Evolutionary conservation across 805 yeast species (phyloP).

Genomic region (Pichia deserticola): DNA sequence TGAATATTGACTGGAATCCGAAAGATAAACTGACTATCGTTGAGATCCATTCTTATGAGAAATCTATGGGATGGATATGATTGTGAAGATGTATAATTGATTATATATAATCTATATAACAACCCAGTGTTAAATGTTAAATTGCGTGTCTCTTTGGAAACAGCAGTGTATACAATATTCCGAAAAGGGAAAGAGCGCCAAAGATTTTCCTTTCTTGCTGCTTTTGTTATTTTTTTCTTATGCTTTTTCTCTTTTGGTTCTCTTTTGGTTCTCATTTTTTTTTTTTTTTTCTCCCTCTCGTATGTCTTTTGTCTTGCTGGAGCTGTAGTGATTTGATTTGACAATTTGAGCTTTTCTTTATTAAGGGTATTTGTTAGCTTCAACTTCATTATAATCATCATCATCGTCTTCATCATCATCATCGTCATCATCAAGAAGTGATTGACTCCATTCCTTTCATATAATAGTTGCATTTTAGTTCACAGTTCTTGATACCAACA

Average conservation of each 20-base stretch:
- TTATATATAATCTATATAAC: not conserved
- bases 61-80: slow-evolving; percentile 24
- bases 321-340: no score
- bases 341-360: no score
- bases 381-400: no score
- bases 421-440: no score
- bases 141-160: not conserved
- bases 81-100: not conserved
- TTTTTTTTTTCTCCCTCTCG: no score
- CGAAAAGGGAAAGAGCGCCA: slow-evolving; percentile 16
- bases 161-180: slow-evolving; percentile 8
- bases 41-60: slow-evolving; percentile 23
- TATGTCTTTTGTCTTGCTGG: no score
- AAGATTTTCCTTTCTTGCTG: not conserved
- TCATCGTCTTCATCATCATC: no score
- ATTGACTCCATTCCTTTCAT: no score
- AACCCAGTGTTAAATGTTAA: not conserved
- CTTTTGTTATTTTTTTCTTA: not conserved
- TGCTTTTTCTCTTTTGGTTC: not conserved
- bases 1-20: slow-evolving; percentile 23
- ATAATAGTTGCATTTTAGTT: no score
- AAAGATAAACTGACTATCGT: slow-evolving; percentile 16
- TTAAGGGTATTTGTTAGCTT: no score
- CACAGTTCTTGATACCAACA: no score
- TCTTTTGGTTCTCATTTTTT: not conserved